Base-by-base conservation (phyloP, 352 stramenopile genomes). In the Phytophthora litchii region DNA sequence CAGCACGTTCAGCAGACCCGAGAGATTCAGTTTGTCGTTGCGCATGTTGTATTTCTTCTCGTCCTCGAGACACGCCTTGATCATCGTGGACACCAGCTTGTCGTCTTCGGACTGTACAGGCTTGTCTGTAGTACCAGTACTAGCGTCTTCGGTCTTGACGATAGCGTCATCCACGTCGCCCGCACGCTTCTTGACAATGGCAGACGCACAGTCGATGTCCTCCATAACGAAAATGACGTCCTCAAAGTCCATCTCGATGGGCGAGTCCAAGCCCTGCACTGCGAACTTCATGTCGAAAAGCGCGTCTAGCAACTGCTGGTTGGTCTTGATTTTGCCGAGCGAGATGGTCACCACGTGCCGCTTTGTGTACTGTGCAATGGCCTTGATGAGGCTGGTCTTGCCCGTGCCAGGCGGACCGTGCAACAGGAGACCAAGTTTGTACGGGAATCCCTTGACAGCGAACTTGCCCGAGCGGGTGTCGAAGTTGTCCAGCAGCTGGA, bases 211-310 rank as follows among this genome's bases (percentile, higher is more conserved):
- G 67, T 97, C 89, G 44, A 95, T 85, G 72, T 95, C 86, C 60
- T 96, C 87, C 79, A 97, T 93, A n/a, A 97, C 89, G 60, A 92
- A 97, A 9, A 97, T 83, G 14, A 94, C 72, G 57, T 97, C 82
- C 21, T 92, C 80, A 54, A 95, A 92, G 11, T 35, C 59, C 46
- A 95, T 78, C 34, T 76, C 73, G 1, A 94, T 63, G 1, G 84
- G 83, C 34, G 83, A 75, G 19, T 93, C 82, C 32, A 89, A 51
- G 0, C 75, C 84, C 0, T 80, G 52, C 3, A 94, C 80, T 0
- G 46, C 44, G 43, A 89, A 93, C n/a, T 63, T 72, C 45, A 90
- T 70, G 46, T 94, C 82, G 59, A 94, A 93, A 21, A 95, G 71
- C n/a, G 86, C 70, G 45, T 92, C 79, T 59, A 92, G 76, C 23